phyloP scores from a whole-genome alignment of 371 early-diverging fungal species.

The Choanephora cucurbitarum region DNA sequence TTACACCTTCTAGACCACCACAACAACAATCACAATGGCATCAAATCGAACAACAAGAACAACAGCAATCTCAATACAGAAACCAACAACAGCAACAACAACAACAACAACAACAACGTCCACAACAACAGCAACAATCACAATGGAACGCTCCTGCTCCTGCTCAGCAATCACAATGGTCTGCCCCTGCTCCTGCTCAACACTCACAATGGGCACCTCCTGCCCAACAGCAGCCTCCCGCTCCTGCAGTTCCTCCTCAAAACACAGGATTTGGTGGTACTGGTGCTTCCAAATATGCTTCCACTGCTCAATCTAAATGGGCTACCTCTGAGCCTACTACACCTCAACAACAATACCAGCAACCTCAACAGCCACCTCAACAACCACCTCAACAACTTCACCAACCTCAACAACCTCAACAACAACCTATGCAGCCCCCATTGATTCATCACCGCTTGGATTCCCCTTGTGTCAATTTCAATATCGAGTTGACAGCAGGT shows the following conservation, averaged over 20 bases:
- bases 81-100: too few relatives aligned
- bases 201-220: neutral
- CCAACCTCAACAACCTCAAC: slow-evolving; percentile 4
- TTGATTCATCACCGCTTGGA: slow-evolving; percentile 4
- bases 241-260: slow-evolving; percentile 3
- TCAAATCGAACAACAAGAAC: too few relatives aligned
- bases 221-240: neutral
- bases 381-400: too few relatives aligned
- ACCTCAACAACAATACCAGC: slow-evolving; percentile 2
- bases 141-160: neutral
- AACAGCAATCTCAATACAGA: too few relatives aligned
- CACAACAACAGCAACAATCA: neutral
- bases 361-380: slow-evolving; percentile 6
- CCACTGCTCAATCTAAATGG: slow-evolving; percentile 3
- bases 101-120: slow-evolving; percentile 17
- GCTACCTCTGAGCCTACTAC: neutral
- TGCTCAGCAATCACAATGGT: too few relatives aligned
- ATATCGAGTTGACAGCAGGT: slow-evolving; percentile 39
- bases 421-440: slow-evolving; percentile 1
- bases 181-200: too few relatives aligned
- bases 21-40: too few relatives aligned
- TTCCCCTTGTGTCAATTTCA: slow-evolving; percentile 30
- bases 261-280: slow-evolving; percentile 8
- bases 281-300: slow-evolving; percentile 25
- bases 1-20: too few relatives aligned